phyloP scores from a whole-genome alignment of 331 rosid genomes.

The Telfairia occidentalis region DNA sequence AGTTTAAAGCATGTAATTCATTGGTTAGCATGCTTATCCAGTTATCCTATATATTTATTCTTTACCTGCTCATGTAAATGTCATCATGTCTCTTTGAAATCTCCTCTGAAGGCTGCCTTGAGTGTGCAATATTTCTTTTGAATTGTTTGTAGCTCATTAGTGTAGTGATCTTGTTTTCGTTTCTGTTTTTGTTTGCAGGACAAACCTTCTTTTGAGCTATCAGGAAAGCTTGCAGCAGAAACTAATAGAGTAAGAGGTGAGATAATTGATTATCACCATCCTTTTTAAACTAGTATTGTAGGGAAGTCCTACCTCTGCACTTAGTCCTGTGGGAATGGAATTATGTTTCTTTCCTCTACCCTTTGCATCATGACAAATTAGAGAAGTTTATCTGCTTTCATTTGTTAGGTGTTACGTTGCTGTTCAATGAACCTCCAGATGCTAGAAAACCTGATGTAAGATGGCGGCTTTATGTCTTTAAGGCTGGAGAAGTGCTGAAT shows the following conservation, averaged over 20 bases:
- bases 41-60: background rate
- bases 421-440: conserved; percentile 81
- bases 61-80: background rate
- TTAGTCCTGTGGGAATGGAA: background rate
- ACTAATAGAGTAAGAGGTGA: conserved; percentile 85
- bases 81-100: background rate
- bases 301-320: background rate
- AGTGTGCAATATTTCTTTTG: background rate
- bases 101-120: background rate
- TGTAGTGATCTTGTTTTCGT: background rate
- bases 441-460: conserved; percentile 67
- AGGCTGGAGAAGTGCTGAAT: conserved; percentile 83
- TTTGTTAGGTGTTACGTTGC: conserved; percentile 62
- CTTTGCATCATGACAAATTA: background rate
- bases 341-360: background rate
- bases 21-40: background rate
- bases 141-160: background rate
- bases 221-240: conserved; percentile 98
- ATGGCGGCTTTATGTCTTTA: conserved; percentile 97
- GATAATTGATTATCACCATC: background rate
- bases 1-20: background rate
- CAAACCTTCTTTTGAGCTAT: conserved; percentile 89
- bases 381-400: conserved; percentile 7
- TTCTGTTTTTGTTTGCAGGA: conserved; percentile 34
- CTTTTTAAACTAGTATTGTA: background rate